Evolutionary conservation across 2,329 filamentous ascomycete species (phyloP).

Genomic region (Aspergillus tanneri): DNA sequence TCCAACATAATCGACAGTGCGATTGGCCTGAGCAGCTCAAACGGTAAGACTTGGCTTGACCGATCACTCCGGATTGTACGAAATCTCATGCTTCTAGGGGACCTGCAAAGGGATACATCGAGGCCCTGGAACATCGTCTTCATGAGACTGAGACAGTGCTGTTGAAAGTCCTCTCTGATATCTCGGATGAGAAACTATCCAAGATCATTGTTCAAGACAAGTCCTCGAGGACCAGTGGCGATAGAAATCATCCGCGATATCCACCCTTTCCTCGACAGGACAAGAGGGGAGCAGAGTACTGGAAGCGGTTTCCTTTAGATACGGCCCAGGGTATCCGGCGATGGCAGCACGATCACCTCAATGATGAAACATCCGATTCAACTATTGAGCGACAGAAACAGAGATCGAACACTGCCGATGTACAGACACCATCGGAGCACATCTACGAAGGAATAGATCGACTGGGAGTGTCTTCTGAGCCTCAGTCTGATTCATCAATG

Average conservation of each 20-base stretch:
- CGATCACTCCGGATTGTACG: background rate
- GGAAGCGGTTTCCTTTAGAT: slow-evolving; percentile 39
- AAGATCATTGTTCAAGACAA: slow-evolving; percentile 20
- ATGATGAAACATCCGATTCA: background rate
- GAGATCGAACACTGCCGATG: background rate
- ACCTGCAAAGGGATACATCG: slow-evolving; percentile 49
- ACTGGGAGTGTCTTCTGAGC: no score
- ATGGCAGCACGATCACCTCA: slow-evolving; percentile 36
- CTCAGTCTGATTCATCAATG: no score
- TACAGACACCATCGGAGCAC: background rate
- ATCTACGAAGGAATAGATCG: no score
- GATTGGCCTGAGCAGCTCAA: slow-evolving; percentile 42
- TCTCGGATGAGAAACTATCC: slow-evolving; percentile 34
- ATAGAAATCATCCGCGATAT: background rate
- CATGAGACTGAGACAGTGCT: slow-evolving; percentile 44
- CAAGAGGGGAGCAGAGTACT: slow-evolving; percentile 39
- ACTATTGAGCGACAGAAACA: background rate
- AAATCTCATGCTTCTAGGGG: slow-evolving; percentile 31
- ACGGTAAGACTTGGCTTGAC: slow-evolving; percentile 25
- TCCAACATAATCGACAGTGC: slow-evolving; percentile 34
- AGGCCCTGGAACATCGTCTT: slow-evolving; percentile 45
- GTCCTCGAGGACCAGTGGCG: no score
- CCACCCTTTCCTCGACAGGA: slow-evolving; percentile 23
- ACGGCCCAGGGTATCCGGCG: slow-evolving; percentile 34
- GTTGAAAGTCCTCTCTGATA: slow-evolving; percentile 36